Conservation (phyloP, 345 rosid species). For the Lepidium africanum region DNA sequence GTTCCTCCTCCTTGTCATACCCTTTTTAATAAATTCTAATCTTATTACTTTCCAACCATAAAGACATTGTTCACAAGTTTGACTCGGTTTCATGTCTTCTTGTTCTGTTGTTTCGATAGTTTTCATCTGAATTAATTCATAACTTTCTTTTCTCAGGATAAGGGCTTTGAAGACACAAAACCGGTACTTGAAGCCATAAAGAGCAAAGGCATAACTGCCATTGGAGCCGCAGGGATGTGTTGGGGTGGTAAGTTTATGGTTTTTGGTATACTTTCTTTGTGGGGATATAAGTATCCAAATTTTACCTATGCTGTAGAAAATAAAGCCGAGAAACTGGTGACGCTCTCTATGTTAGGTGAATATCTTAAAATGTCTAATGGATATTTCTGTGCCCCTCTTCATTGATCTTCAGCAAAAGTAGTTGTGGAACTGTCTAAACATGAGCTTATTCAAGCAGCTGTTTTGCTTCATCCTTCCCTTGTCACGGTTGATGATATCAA, state of each 20-base stretch:
- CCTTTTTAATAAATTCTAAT: neutral
- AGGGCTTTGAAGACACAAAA: slow-evolving; percentile 69
- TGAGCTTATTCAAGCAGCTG: slow-evolving; percentile 62
- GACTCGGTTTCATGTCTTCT: neutral
- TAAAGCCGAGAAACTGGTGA: neutral
- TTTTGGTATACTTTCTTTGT: neutral
- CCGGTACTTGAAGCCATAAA: slow-evolving; percentile 57
- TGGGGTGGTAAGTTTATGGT: slow-evolving; percentile 46
- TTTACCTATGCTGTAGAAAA: no score
- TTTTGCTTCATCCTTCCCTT: slow-evolving; percentile 59
- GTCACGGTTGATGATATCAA: slow-evolving; percentile 63
- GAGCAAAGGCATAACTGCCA: slow-evolving; percentile 45
- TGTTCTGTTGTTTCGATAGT: neutral
- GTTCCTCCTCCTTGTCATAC: slow-evolving; percentile 18
- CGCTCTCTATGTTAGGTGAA: neutral
- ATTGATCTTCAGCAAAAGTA: slow-evolving; percentile 53
- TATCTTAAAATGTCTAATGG: neutral
- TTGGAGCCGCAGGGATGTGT: slow-evolving; percentile 69
- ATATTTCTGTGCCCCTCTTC: neutral
- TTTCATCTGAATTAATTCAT: neutral
- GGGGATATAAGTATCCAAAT: no score
- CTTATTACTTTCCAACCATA: neutral
- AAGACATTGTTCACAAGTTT: neutral
- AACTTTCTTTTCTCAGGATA: slow-evolving; percentile 37
- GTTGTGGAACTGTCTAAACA: slow-evolving; percentile 55